These are phyloP conservation scores for Dendrostoma leiphaemia DNA, from an alignment of 2,329 filamentous ascomycete species.

Conservation along the genomic window DNA sequence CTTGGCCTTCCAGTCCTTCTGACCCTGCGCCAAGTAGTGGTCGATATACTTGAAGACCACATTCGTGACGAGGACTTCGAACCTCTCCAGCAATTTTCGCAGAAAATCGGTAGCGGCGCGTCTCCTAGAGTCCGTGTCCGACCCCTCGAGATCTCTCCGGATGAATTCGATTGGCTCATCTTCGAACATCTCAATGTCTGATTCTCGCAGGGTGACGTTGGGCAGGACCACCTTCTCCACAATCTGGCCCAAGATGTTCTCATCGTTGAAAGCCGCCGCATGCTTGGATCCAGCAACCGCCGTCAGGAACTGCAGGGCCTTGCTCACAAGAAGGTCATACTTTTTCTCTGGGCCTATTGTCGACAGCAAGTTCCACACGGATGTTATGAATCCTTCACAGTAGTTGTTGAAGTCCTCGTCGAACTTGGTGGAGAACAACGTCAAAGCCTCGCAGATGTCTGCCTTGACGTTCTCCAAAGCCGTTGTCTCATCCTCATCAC, in stretches of 20 bases:
- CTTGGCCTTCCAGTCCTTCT: slow-evolving; percentile 92
- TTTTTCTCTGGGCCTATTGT: slow-evolving; percentile 84
- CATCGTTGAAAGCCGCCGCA: slow-evolving; percentile 80
- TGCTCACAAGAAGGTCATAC: slow-evolving; percentile 92
- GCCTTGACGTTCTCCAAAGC: slow-evolving; percentile 84
- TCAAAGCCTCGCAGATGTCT: slow-evolving; percentile 87
- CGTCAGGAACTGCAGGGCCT: slow-evolving; percentile 90
- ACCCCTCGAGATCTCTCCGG: slow-evolving; percentile 88
- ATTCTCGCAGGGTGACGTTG: slow-evolving; percentile 87
- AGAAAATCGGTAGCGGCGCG: slow-evolving; percentile 94
- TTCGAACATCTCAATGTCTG: slow-evolving; percentile 93
- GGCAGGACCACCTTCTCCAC: slow-evolving; percentile 95
- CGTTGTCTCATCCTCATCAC: slow-evolving; percentile 89
- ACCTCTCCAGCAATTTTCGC: slow-evolving; percentile 82
- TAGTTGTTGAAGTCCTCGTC: slow-evolving; percentile 87
- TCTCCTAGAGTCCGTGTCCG: slow-evolving; percentile 89
- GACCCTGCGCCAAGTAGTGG: slow-evolving; percentile 78
- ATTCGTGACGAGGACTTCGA: slow-evolving; percentile 78
- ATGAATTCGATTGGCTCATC: slow-evolving; percentile 99
- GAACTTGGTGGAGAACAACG: slow-evolving; percentile 91
- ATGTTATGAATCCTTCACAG: slow-evolving; percentile 80
- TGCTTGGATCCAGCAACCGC: slow-evolving; percentile 80
- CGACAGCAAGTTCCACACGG: slow-evolving; percentile 88
- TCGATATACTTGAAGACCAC: slow-evolving; percentile 87
- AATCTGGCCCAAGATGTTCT: slow-evolving; percentile 76